A percentile compares a stretch with the other conserved stretches of the same genome.
phyloP scores from a whole-genome alignment of 441 rosid species.

The Adansonia madagascariensis region DNA sequence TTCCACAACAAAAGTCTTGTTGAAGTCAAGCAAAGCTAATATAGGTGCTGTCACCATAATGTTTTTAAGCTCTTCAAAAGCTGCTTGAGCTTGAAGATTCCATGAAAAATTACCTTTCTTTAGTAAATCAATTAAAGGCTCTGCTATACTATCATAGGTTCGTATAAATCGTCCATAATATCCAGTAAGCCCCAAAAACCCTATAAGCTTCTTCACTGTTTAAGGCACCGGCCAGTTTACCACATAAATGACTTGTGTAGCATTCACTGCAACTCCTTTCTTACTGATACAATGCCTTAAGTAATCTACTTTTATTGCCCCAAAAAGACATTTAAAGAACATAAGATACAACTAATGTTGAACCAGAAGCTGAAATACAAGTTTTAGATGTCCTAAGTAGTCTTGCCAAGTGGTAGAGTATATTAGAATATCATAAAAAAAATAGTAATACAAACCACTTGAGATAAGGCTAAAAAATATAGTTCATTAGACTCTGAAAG shows the following conservation, averaged over 20 bases:
- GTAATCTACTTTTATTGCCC: no score
- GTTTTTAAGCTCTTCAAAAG: neutral
- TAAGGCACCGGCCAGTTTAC: neutral
- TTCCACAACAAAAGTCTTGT: neutral
- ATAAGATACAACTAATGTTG: no score
- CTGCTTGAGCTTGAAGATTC: neutral
- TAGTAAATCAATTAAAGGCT: neutral
- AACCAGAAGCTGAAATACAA: no score
- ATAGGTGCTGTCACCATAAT: neutral
- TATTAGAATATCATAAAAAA: no score
- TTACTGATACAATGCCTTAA: no score
- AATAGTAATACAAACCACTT: no score
- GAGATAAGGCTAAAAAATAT: no score
- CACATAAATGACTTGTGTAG: neutral
- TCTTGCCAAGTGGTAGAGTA: no score
- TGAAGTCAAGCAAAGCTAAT: neutral
- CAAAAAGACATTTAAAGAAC: no score
- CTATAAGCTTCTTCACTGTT: neutral
- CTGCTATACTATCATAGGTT: neutral
- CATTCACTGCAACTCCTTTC: neutral
- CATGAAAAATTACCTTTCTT: neutral
- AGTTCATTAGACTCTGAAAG: no score
- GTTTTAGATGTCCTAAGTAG: no score
- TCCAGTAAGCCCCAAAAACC: neutral
- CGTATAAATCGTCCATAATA: neutral